Base-by-base conservation (phyloP, 257 asterid species). In the Gardenia jasminoides region DNA sequence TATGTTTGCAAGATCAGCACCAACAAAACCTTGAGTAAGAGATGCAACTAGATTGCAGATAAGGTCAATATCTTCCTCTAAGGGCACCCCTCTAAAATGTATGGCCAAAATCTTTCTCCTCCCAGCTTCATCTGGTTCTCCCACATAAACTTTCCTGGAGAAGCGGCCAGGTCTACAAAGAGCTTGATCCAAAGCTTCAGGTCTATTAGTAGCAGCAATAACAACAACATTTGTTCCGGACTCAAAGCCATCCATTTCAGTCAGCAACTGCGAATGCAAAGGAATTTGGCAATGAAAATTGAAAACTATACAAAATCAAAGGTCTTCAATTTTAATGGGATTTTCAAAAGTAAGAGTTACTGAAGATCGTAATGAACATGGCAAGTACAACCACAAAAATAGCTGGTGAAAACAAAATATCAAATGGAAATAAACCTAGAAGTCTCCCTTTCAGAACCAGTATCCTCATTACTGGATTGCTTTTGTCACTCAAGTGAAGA, bases 191-290 rank as follows among this genome's bases (percentile, higher is more conserved):
- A 96, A 80, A 46, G 98, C 97, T 82, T 96, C 99, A 64, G 99
- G 98, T 72, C 99, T 89, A 84, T 96, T 96, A 46, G 99, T 96
- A 13, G 99, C 99, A 76, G 97, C 98, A 65, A 96, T 88, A 48
- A 96, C 98, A 77, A 93, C 91, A 74, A 96, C 90, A 78, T 86
- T 91, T 70, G 80, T 58, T 52, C 86, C 92, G 0, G 97, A 89
- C 69, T 93, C 98, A 64, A 96, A 96, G 66, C 98, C 99, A 28
- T 96, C 99, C 99, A 96, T 96, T 89, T 96, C 98, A 58, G 99
- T 96, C 88, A 96, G 93, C 89, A 96, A 90, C 98, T 96, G 85
- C 41, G 73, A 84, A 81, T 59, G 67, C 64, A 36, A 67, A 82
- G 44, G 79, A 75, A 65, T 44, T 44, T 77, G 47, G 76, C 69